Evolutionary conservation across 1,284 basidiomycete genomes (phyloP).

Genomic region (Ceratorhiza oryzae-sativae): DNA sequence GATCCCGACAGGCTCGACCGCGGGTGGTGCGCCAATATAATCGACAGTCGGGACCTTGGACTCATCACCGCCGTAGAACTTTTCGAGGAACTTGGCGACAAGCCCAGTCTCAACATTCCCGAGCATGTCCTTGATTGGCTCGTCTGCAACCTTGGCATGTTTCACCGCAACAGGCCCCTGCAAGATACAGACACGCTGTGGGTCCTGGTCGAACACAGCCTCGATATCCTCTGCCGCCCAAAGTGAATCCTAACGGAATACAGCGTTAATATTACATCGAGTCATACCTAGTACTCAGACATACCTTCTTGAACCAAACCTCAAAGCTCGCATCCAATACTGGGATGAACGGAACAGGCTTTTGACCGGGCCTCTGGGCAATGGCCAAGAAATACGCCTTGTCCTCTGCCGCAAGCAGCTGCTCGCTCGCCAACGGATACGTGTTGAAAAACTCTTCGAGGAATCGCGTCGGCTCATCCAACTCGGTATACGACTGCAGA

Average conservation of each 20-base stretch:
- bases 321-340: conserved; percentile 92
- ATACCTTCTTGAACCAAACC: conserved; percentile 98
- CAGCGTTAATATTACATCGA: conserved; percentile 1
- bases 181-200: conserved; percentile 96
- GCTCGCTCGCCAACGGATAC: conserved; percentile 82
- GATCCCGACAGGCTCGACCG: conserved; percentile 52
- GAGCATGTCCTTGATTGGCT: conserved; percentile 91
- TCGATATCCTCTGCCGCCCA: conserved; percentile 99
- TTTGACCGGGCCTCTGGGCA: conserved; percentile 93
- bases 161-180: conserved; percentile 96
- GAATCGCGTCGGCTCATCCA: conserved; percentile 84
- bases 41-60: conserved; percentile 83
- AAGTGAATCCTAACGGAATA: conserved; percentile 80
- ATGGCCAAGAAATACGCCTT: conserved; percentile 95
- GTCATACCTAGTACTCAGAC: conserved; percentile 42
- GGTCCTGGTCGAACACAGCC: conserved; percentile 97
- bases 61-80: conserved; percentile 81
- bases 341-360: conserved; percentile 99
- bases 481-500: conserved; percentile 85
- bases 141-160: conserved; percentile 87
- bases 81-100: conserved; percentile 80
- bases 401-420: conserved; percentile 94
- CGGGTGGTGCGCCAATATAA: conserved; percentile 73
- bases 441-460: conserved; percentile 84
- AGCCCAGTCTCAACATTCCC: conserved; percentile 85